Conservation (phyloP, 2,329 filamentous ascomycete genomes). For the Thielaviopsis ethacetica region DNA sequence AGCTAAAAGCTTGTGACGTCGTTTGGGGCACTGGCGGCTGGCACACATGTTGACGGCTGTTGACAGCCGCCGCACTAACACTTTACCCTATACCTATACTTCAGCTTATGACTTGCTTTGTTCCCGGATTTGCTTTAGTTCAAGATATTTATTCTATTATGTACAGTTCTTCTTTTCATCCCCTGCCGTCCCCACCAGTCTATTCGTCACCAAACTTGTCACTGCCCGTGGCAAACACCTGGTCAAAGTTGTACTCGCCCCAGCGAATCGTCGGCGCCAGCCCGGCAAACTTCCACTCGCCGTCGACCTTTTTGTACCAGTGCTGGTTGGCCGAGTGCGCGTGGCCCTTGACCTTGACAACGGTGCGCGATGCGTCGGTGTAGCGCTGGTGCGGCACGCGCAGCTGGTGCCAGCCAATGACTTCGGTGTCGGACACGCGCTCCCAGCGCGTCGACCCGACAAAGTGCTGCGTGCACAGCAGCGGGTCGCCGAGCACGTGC, state of each 20-base stretch:
- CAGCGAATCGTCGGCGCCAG: slow-evolving; percentile 38
- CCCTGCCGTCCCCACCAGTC: neutral
- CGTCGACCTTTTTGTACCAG: slow-evolving; percentile 40
- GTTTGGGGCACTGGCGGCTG: neutral
- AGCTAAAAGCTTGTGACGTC: neutral
- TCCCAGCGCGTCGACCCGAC: slow-evolving; percentile 43
- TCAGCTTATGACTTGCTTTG: no score
- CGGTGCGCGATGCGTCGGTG: slow-evolving; percentile 28
- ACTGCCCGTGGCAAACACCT: slow-evolving; percentile 26
- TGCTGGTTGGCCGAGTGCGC: slow-evolving; percentile 40
- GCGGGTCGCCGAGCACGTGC: slow-evolving; percentile 41
- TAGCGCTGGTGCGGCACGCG: slow-evolving; percentile 47
- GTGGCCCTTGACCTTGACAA: slow-evolving; percentile 42
- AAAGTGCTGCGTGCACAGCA: slow-evolving; percentile 49
- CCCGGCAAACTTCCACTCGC: slow-evolving; percentile 46
- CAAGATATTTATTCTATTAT: no score
- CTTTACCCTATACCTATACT: no score
- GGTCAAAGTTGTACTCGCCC: slow-evolving; percentile 40
- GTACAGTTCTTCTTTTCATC: no score
- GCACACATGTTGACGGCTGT: neutral
- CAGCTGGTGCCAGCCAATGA: slow-evolving; percentile 44
- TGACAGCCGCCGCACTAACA: neutral
- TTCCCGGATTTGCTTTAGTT: no score
- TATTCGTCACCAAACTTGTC: slow-evolving; percentile 11
- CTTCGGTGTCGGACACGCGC: slow-evolving; percentile 38